phyloP scores from a whole-genome alignment of 345 rosid species.

The Brassica rapa region DNA sequence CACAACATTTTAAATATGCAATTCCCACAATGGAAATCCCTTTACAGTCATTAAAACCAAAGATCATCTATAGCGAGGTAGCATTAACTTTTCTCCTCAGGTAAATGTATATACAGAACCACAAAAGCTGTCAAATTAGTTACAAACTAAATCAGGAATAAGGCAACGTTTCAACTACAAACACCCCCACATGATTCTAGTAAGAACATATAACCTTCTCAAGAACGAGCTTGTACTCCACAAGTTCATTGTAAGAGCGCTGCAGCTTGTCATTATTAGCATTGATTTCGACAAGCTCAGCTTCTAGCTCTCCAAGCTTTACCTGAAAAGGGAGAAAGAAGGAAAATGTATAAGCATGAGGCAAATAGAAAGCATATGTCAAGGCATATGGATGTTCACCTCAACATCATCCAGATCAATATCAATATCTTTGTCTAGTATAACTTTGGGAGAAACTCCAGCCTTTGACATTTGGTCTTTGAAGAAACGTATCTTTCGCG shows the following conservation, averaged over 20 bases:
- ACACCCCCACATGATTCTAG: not conserved
- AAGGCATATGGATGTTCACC: conserved; percentile 42
- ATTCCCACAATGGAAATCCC: not conserved
- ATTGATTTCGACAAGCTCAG: conserved; percentile 87
- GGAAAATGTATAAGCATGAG: conserved; percentile 20
- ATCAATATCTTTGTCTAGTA: conserved; percentile 54
- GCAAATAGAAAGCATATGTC: conserved; percentile 2
- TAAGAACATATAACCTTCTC: conserved; percentile 61
- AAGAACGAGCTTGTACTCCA: conserved; percentile 69
- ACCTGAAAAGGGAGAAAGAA: conserved; percentile 47
- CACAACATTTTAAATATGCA: conserved; percentile 8
- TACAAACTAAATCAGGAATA: not conserved
- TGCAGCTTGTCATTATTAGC: conserved; percentile 83
- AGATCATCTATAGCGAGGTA: not conserved
- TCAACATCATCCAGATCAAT: conserved; percentile 85
- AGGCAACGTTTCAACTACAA: not conserved
- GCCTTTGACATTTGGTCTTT: conserved; percentile 91
- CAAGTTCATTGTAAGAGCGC: conserved; percentile 45
- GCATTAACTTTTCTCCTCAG: conserved; percentile 4
- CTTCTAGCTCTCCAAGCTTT: conserved; percentile 84
- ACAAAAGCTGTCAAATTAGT: conserved; percentile 11
- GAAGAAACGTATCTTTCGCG: conserved; percentile 83
- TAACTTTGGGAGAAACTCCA: conserved; percentile 55
- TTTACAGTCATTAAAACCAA: conserved; percentile 8
- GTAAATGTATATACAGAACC: conserved; percentile 8